Conservation (phyloP, 2,329 filamentous ascomycete species). For the Ambrosiella cleistominuta region DNA sequence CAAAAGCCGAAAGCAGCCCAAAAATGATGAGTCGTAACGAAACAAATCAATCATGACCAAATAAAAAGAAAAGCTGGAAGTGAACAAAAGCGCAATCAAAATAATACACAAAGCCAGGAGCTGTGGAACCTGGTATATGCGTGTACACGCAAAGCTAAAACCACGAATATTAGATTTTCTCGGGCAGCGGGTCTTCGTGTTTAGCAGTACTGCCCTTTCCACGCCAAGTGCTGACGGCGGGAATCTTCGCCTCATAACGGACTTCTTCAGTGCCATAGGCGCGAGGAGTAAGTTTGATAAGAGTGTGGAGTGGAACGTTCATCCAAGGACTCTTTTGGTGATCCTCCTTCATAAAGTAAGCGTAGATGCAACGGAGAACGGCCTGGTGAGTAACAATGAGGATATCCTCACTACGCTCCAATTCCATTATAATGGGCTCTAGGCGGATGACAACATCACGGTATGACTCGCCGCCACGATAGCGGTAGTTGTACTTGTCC, state of each 20-base stretch:
- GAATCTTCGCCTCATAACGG: slow-evolving; percentile 75
- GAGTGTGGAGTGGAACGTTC: slow-evolving; percentile 88
- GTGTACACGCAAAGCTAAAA: neutral
- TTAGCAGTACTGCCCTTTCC: slow-evolving; percentile 86
- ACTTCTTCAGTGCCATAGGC: slow-evolving; percentile 89
- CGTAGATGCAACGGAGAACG: slow-evolving; percentile 90
- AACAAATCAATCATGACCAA: too few species aligned
- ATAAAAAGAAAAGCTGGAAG: too few species aligned
- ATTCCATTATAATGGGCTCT: slow-evolving; percentile 98
- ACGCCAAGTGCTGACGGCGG: slow-evolving; percentile 89
- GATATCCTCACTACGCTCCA: slow-evolving; percentile 90
- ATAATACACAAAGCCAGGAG: too few species aligned
- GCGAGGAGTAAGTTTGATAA: slow-evolving; percentile 89
- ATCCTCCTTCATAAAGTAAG: slow-evolving; percentile 95
- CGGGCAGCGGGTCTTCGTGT: slow-evolving; percentile 47
- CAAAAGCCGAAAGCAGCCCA: too few species aligned
- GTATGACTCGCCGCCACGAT: slow-evolving; percentile 87
- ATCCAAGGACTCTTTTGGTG: slow-evolving; percentile 94
- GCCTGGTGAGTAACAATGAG: slow-evolving; percentile 97
- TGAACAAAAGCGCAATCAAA: too few species aligned
- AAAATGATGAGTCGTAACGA: too few species aligned
- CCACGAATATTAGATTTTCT: slow-evolving; percentile 13
- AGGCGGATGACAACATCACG: slow-evolving; percentile 94
- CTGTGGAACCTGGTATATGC: neutral
- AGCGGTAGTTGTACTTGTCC: slow-evolving; percentile 99